Evolutionary conservation across 495 filamentous ascomycete genomes (phyloP).

Genomic region (Sabuloglossum arenarium): DNA sequence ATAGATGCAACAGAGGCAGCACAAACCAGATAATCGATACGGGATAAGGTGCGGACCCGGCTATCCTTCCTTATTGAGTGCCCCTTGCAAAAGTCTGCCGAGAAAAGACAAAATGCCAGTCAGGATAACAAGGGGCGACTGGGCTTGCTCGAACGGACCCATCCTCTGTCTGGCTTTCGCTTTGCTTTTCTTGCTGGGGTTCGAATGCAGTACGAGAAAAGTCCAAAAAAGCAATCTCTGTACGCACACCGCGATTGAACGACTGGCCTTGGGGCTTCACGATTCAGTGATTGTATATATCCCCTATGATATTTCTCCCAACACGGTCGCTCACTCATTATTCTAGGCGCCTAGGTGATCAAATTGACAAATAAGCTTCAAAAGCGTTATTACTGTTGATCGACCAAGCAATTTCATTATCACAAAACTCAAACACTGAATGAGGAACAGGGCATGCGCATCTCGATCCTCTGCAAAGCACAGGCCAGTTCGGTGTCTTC

Average conservation of each 20-base stretch:
- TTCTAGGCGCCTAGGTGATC: background rate
- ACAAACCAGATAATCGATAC: background rate
- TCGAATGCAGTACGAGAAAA: too few relatives aligned
- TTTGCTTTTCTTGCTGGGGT: background rate
- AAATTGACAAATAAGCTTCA: background rate
- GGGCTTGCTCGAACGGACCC: too few relatives aligned
- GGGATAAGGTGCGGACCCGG: background rate
- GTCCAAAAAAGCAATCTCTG: background rate
- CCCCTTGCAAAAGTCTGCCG: background rate
- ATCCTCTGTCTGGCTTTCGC: too few relatives aligned
- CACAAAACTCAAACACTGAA: background rate
- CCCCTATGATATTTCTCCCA: background rate
- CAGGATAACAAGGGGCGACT: background rate
- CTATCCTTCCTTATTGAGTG: background rate
- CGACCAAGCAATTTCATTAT: background rate
- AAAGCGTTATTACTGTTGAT: background rate
- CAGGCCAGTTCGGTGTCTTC: too few relatives aligned
- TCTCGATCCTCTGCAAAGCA: background rate
- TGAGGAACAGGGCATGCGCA: background rate
- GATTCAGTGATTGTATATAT: background rate
- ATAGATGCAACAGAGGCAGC: background rate
- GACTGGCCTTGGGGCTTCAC: background rate
- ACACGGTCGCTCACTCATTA: background rate
- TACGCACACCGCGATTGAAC: background rate
- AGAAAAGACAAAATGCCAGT: background rate